Evolutionary conservation across 176 grass and related monocot species (phyloP), one percentile per base, ranked within the genome.

Genomic region (Saccharum officinarum): DNA sequence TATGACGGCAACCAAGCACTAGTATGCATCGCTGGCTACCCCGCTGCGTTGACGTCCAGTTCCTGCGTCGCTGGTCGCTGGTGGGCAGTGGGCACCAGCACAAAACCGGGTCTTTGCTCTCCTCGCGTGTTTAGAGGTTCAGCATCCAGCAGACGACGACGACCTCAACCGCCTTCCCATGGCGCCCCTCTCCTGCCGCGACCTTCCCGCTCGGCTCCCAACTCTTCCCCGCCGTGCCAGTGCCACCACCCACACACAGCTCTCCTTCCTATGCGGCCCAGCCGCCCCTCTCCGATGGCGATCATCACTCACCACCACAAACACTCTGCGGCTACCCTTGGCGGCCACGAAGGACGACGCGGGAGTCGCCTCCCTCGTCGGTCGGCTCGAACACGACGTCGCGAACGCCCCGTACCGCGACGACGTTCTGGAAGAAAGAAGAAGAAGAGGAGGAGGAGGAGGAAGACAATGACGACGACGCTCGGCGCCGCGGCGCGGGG

Each of bases 311-410:
- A 73, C 44, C 17, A 15, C 54, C 52, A 2, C 13, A 15, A 0
- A 30, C 4, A 11, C 50, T 40, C 17, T 23, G 38, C 82, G 55
- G 36, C 73, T 80, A 18, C 61, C 75, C 36, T 85, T 90, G 66
- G 75, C 85, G 25, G 63, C 85, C 71, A 86, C 72, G 1, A 86
- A 80, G 17, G 86, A 80, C 57, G 50, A 79, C 17, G 63, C 87
- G 46, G 47, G 5, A 1, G 65, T 90, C 13, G 88, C 85, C 67
- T 97, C 89, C 76, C 72, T 92, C 84, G 84, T 92, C 71, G 75
- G 73, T 17, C 62, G 80, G 20, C 79, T 97, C 15, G 83, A 92
- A 1, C 70, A 49, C 67, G 37, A 65, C 67, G 42, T 65, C 33
- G 63, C 40, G 28, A 38, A 34, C 67, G 65, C 17, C 2, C 44